A percentile compares a stretch with the other conserved stretches of the same genome.
phyloP scores from a whole-genome alignment of 306 rosid species.

The Vicia sativa region DNA sequence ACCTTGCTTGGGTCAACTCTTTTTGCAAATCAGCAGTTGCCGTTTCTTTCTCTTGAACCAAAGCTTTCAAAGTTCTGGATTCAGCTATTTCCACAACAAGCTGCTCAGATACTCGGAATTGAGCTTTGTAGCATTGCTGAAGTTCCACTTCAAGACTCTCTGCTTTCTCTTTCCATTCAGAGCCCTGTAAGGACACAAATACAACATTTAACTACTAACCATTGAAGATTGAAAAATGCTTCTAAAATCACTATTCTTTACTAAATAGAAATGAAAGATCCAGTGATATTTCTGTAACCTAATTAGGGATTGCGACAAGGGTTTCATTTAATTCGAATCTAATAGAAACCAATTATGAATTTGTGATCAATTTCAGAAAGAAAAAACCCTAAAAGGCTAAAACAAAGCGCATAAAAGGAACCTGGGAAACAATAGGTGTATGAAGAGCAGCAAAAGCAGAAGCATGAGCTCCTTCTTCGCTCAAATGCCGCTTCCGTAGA shows the following conservation, averaged over 20 bases:
- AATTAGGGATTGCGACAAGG: constrained; percentile 1
- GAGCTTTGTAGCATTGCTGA: constrained; percentile 96
- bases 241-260: background rate
- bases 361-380: background rate
- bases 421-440: constrained; percentile 71
- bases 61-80: constrained; percentile 72
- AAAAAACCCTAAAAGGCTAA: constrained; percentile 25
- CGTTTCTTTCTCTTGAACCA: constrained; percentile 67
- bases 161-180: constrained; percentile 95
- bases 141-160: constrained; percentile 84
- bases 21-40: constrained; percentile 50
- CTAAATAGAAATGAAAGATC: background rate
- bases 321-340: background rate
- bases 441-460: constrained; percentile 74
- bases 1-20: constrained; percentile 71
- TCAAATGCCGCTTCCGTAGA: constrained; percentile 80
- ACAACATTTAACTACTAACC: constrained; percentile 6
- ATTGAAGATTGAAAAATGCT: background rate
- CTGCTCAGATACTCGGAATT: constrained; percentile 87
- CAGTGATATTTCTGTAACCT: background rate
- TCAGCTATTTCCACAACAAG: constrained; percentile 95
- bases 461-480: constrained; percentile 95
- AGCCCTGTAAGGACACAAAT: constrained; percentile 58
- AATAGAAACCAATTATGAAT: background rate
- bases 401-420: constrained; percentile 12